These are phyloP conservation scores for Striga hermonthica DNA, from an alignment of 305 asterid genomes.

Conservation along the genomic window DNA sequence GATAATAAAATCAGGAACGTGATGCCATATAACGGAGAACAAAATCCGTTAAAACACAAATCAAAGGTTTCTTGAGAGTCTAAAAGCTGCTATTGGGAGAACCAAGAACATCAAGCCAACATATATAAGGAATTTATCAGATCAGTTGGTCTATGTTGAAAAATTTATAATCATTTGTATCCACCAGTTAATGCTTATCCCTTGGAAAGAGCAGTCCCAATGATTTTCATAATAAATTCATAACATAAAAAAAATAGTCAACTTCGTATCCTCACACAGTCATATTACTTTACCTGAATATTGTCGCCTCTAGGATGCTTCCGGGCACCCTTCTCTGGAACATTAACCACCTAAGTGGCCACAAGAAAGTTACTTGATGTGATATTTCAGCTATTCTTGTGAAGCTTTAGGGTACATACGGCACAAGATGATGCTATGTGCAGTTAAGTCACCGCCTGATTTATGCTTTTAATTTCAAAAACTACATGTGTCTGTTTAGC, in stretches of 20 bases:
- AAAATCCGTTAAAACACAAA: too few relatives aligned
- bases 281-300: slow-evolving; percentile 48
- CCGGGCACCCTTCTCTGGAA: slow-evolving; percentile 80
- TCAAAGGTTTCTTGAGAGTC: too few relatives aligned
- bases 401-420: not conserved
- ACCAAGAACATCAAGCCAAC: not conserved
- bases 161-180: not conserved
- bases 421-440: slow-evolving; percentile 1
- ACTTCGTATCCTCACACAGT: not conserved
- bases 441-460: not conserved
- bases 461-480: too few relatives aligned
- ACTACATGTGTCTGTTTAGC: not conserved
- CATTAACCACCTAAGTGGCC: slow-evolving; percentile 61
- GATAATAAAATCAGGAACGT: too few relatives aligned
- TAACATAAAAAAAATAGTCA: not conserved
- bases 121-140: not conserved
- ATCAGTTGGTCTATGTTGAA: not conserved
- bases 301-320: slow-evolving; percentile 82
- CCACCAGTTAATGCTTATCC: not conserved
- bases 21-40: too few relatives aligned
- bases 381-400: not conserved
- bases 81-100: not conserved
- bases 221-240: not conserved
- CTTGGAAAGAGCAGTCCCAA: not conserved
- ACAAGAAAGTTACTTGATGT: slow-evolving; percentile 16